Evolutionary conservation across 768 basidiomycete species (phyloP).

Genomic region (Leccinum subtestaceum): DNA sequence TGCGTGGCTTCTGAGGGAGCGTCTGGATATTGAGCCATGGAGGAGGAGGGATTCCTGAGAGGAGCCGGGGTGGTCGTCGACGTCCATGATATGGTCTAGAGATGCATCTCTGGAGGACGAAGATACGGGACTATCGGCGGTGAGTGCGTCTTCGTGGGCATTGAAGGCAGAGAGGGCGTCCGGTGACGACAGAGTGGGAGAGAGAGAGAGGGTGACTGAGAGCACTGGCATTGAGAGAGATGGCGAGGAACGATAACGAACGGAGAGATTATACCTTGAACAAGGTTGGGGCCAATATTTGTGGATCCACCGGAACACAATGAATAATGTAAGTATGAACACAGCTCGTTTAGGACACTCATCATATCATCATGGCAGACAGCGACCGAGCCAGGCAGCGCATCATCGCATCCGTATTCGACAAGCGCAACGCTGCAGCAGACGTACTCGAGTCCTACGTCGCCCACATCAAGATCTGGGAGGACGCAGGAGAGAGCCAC

Average conservation of each 20-base stretch:
- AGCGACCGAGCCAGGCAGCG: constrained; percentile 54
- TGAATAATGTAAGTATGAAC: background rate
- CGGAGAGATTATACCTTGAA: constrained; percentile 9
- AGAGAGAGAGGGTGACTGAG: constrained; percentile 19
- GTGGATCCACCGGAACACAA: constrained; percentile 7
- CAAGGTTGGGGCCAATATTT: background rate
- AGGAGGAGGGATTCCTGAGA: constrained; percentile 27
- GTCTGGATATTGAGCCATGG: constrained; percentile 21
- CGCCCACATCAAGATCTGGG: constrained; percentile 90
- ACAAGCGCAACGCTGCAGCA: constrained; percentile 62
- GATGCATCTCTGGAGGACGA: constrained; percentile 35
- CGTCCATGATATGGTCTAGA: constrained; percentile 28
- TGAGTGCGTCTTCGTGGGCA: constrained; percentile 28
- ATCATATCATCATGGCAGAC: constrained; percentile 35
- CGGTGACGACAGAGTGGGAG: constrained; percentile 32
- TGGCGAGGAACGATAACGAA: constrained; percentile 1
- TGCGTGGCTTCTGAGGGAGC: constrained; percentile 28
- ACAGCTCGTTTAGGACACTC: constrained; percentile 10
- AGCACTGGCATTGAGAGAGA: constrained; percentile 18
- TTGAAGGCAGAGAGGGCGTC: constrained; percentile 33
- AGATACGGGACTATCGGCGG: constrained; percentile 29
- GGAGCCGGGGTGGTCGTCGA: constrained; percentile 22
- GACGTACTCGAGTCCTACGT: constrained; percentile 77
- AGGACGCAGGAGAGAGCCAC: constrained; percentile 73
- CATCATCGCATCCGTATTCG: constrained; percentile 84